Evolutionary conservation across 2,329 filamentous ascomycete genomes (phyloP).

Genomic region (Ilyonectria mors-panacis): DNA sequence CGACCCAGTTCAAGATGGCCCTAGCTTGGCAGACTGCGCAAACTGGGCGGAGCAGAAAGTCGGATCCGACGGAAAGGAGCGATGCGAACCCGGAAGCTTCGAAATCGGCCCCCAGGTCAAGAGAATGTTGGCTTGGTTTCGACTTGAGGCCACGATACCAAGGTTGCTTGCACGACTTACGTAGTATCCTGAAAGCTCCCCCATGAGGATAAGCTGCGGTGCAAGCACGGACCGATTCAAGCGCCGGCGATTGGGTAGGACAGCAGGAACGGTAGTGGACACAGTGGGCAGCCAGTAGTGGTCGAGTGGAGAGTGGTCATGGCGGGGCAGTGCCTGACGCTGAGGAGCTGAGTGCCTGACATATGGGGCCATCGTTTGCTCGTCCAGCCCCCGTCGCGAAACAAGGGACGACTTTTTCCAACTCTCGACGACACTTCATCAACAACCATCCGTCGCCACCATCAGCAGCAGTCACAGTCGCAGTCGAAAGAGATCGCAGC

Average conservation of each 20-base stretch:
- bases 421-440: constrained; percentile 50
- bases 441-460: constrained; percentile 46
- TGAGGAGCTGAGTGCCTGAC: constrained; percentile 51
- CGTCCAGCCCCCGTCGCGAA: constrained; percentile 44
- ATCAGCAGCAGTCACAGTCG: constrained; percentile 44
- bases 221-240: constrained; percentile 50
- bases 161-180: constrained; percentile 29
- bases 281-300: constrained; percentile 30
- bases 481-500: constrained; percentile 45
- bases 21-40: constrained; percentile 5
- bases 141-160: constrained; percentile 49
- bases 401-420: constrained; percentile 52
- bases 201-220: constrained; percentile 29
- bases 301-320: constrained; percentile 31
- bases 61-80: background rate
- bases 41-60: background rate
- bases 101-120: constrained; percentile 23
- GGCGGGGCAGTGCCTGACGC: constrained; percentile 34
- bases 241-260: constrained; percentile 43
- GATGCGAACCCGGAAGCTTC: constrained; percentile 11
- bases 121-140: constrained; percentile 36
- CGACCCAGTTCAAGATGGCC: constrained; percentile 17
- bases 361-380: constrained; percentile 47
- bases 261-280: constrained; percentile 27
- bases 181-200: constrained; percentile 38